phyloP scores from a whole-genome alignment of 1,284 basidiomycete genomes.

The Boletus calvinii region DNA sequence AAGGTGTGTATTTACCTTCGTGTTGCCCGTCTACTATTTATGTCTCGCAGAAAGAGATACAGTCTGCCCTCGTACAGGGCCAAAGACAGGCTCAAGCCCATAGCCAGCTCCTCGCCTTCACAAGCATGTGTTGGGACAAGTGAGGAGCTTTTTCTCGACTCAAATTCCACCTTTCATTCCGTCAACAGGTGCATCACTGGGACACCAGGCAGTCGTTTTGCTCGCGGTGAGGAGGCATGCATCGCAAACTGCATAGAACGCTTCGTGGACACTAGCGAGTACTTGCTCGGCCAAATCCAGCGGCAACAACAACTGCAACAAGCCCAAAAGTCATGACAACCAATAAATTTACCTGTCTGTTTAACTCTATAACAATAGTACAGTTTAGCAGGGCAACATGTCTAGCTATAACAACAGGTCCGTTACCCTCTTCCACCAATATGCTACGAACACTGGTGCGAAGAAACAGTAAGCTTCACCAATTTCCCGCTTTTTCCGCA shows the following conservation, averaged over 20 bases:
- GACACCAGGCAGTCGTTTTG: conserved; percentile 82
- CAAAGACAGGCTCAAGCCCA: conserved; percentile 82
- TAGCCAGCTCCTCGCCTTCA: conserved; percentile 66
- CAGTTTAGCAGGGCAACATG: conserved; percentile 10
- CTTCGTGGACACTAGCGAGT: conserved; percentile 91
- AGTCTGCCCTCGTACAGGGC: conserved; percentile 76
- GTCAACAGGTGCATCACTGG: conserved; percentile 78
- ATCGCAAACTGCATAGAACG: conserved; percentile 91
- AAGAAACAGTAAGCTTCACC: conserved; percentile 71
- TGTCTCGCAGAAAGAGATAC: conserved; percentile 75
- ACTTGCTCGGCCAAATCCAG: conserved; percentile 82
- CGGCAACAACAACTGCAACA: conserved; percentile 45
- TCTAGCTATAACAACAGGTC: conserved; percentile 21
- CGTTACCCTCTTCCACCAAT: conserved; percentile 48
- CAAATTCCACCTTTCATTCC: conserved; percentile 13
- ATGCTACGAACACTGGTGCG: conserved; percentile 54
- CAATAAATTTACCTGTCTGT: background rate
- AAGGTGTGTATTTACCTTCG: conserved; percentile 48
- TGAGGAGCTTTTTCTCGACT: conserved; percentile 29
- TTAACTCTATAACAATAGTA: conserved; percentile 13
- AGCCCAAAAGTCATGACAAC: conserved; percentile 23
- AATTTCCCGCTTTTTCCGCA: conserved; percentile 53
- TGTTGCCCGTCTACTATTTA: background rate
- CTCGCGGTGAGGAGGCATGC: conserved; percentile 81
- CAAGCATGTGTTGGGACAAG: conserved; percentile 89